These are phyloP conservation scores for Knoxia roxburghii DNA, from an alignment of 257 asterid genomes.

Conservation along the genomic window DNA sequence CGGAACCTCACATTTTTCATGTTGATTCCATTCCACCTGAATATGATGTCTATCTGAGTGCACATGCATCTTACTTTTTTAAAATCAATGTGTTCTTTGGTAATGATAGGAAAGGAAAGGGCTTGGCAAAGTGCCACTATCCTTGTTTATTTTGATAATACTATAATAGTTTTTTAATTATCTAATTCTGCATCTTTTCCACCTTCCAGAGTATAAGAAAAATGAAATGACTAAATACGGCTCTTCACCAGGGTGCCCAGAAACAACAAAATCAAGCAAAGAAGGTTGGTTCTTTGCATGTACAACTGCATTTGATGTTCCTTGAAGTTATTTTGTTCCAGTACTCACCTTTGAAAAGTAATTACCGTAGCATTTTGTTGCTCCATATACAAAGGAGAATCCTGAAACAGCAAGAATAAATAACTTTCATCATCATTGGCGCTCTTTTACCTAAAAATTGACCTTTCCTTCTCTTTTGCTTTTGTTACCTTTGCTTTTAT, in stretches of 20 bases:
- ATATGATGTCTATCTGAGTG: not conserved
- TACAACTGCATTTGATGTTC: not conserved
- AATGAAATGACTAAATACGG: constrained; percentile 45
- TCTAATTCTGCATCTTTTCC: constrained; percentile 15
- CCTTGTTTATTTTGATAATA: not conserved
- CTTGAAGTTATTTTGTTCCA: not conserved
- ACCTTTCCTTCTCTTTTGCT: not conserved
- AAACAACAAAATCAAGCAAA: constrained; percentile 35
- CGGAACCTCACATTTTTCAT: not conserved
- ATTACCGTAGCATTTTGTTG: not conserved
- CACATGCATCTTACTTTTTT: not conserved
- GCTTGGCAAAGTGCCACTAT: not conserved
- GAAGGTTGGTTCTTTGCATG: constrained; percentile 32
- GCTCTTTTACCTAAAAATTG: no score
- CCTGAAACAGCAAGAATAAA: not conserved
- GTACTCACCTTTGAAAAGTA: constrained; percentile 1
- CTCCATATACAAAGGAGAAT: not conserved
- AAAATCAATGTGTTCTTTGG: not conserved
- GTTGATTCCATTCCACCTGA: not conserved
- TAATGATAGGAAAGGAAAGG: not conserved
- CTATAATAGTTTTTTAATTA: constrained; percentile 11
- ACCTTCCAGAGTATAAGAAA: constrained; percentile 71
- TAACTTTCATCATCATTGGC: not conserved
- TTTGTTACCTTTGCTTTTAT: not conserved
- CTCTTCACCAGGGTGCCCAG: constrained; percentile 51